Base-by-base conservation (phyloP, 768 basidiomycete genomes). In the Cantharellus anzutake region DNA sequence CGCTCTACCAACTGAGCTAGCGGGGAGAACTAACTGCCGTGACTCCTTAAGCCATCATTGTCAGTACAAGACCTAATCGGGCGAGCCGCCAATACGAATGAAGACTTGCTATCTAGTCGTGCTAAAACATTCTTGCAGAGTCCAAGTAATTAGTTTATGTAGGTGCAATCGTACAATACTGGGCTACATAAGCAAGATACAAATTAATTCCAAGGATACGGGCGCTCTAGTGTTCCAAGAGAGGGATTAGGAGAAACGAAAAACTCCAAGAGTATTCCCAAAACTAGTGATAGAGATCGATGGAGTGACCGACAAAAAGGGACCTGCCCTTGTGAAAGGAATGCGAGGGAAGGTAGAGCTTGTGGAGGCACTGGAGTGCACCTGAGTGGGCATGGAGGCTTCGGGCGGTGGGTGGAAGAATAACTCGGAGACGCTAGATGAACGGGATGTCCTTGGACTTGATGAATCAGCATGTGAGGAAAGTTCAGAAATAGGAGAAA, bases 291-390 rank as follows among this genome's bases (percentile, higher is more conserved):
- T 66, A 14, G 76, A 73, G 40, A 76, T 68, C 29, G 73, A 68
- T 14, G 51, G 42, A 57, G 74, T 72, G 37, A 79, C 65, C 14
- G 52, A 7, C 11, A 55, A 37, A 37, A 37, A 11, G 61, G 84
- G 74, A 39, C 83, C 77, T 2, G 80, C 77, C 5, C 83, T 76
- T n/a, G 86, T 88, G 67, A 87, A 87, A n/a, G 86, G 84, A 63
- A 88, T 72, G 56, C 82, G 76, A 57, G 84, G 79, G 60, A 71
- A 68, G 62, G 62, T 39, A 57, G 58, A 4, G 5, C 37, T 53
- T 42, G 57, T 39, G 48, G 40, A 35, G 38, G 16, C 38, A 38
- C 38, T 50, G 52, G 35, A 55, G 52, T 37, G 7, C 35, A 42
- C 35, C 16, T 7, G 60, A 38, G 37, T 58, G 5, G 56, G 16